Conservation (phyloP, 2,329 filamentous ascomycete genomes). For the Penicillium expansum region DNA sequence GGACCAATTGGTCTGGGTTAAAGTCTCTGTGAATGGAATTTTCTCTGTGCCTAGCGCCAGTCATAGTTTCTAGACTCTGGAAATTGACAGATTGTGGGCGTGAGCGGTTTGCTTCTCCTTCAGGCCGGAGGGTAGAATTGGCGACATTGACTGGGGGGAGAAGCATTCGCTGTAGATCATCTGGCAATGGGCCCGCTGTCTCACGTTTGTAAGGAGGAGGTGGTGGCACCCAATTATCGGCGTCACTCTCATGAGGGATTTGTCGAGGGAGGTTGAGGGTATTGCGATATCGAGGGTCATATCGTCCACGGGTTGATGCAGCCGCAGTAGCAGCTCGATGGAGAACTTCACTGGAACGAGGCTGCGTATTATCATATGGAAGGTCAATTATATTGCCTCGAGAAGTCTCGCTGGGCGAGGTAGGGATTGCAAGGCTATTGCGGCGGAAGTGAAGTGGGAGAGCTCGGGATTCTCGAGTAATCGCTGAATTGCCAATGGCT, state of each 20-base stretch:
- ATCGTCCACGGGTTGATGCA: slow-evolving; percentile 66
- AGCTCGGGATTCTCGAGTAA: slow-evolving; percentile 22
- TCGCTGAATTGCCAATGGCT: slow-evolving; percentile 22
- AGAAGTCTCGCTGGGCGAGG: slow-evolving; percentile 21
- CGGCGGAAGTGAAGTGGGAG: slow-evolving; percentile 17
- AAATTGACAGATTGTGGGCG: slow-evolving; percentile 28
- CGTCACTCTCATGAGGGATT: slow-evolving; percentile 80
- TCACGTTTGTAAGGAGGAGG: slow-evolving; percentile 67
- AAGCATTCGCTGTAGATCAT: slow-evolving; percentile 35
- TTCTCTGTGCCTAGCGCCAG: slow-evolving; percentile 20
- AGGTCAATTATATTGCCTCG: slow-evolving; percentile 55
- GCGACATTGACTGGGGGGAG: slow-evolving; percentile 23
- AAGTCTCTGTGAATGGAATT: slow-evolving; percentile 15
- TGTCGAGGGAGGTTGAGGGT: slow-evolving; percentile 47
- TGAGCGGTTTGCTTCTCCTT: slow-evolving; percentile 22
- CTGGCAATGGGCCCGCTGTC: slow-evolving; percentile 38
- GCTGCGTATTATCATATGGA: slow-evolving; percentile 70
- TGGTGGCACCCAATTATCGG: slow-evolving; percentile 83
- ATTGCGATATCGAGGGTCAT: slow-evolving; percentile 52
- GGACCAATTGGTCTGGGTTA: slow-evolving; percentile 11
- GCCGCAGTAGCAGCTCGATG: slow-evolving; percentile 72
- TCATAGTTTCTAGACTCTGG: slow-evolving; percentile 30
- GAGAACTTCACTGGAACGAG: slow-evolving; percentile 67
- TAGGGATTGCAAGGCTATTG: slow-evolving; percentile 30
- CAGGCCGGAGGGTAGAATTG: slow-evolving; percentile 2